Evolutionary conservation across 2,329 filamentous ascomycete species (phyloP), one percentile per base, ranked within the genome.

Genomic region (Monosporascus sp.): DNA sequence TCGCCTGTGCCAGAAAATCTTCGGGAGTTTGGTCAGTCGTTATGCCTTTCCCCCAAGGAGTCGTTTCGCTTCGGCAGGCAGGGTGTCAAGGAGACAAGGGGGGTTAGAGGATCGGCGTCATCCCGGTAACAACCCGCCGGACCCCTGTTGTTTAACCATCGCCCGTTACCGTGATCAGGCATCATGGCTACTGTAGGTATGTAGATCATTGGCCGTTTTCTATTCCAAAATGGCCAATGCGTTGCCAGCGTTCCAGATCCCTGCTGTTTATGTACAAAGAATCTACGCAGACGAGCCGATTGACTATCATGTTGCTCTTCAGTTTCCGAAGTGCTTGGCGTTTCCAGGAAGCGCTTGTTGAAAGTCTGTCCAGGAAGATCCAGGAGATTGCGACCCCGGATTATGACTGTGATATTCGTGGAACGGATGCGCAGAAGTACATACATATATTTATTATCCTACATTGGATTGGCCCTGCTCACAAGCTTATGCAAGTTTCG

Each of bases 11-110:
- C 56, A 60, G 56, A 58, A 53, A 54, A 38, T 34, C 41, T 56
- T 62, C 59, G 58, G 58, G 58, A 58, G 54, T 56, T 61, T 54
- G 52, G 50, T 59, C 54, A 51, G 60, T 53, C 57, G 60, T 57
- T 46, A 61, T 60, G 58, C 59, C 58, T 58, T 59, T 60, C 17
- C 48, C 46, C 50, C 58, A 61, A 55, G 56, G 60, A 52, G 54
- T 48, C 58, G 59, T 59, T 61, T 59, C 52, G 57, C 51, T 59
- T 57, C 43, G 55, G 55, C 53, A 52, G 54, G 51, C 57, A 58
- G 56, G 54, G 60, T 61, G 52, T 59, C 58, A 62, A 57, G 52
- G 58, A 53, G 34, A 48, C 49, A 56, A 63, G 59, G 60, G 60
- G 58, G 49, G 52, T 51, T n/a, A 44, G 22, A 51, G 47, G 43